phyloP scores from a whole-genome alignment of 257 asterid species.

The Salvia miltiorrhiza region DNA sequence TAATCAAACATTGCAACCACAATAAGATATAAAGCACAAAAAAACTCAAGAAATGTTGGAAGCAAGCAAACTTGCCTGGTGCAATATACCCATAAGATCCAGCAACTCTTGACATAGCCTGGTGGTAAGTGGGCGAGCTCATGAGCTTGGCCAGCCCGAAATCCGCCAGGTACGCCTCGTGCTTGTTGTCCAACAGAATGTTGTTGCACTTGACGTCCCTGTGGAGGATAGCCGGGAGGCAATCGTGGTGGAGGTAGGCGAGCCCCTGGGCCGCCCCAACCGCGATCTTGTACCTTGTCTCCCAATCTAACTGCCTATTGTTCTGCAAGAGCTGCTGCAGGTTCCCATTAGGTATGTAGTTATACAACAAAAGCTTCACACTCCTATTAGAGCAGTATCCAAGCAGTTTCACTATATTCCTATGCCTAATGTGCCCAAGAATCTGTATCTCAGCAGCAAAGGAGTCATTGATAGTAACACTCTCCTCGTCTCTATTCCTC shows the following conservation, averaged over 20 bases:
- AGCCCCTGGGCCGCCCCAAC: conserved; percentile 95
- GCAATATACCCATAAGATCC: conserved; percentile 96
- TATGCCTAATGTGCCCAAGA: conserved; percentile 91
- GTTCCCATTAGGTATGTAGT: conserved; percentile 79
- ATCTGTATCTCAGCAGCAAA: conserved; percentile 93
- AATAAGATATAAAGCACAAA: background rate
- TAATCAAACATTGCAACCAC: background rate
- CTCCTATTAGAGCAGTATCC: conserved; percentile 88
- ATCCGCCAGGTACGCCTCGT: conserved; percentile 86
- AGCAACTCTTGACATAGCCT: conserved; percentile 82
- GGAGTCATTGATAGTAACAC: conserved; percentile 49
- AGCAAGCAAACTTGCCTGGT: conserved; percentile 67
- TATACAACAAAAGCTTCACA: conserved; percentile 81
- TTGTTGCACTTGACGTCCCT: conserved; percentile 94
- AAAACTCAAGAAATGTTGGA: background rate
- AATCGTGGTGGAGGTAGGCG: conserved; percentile 89
- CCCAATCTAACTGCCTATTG: conserved; percentile 86
- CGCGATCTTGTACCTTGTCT: conserved; percentile 80
- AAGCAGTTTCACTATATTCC: conserved; percentile 78
- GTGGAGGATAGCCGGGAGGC: conserved; percentile 82
- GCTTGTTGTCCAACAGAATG: conserved; percentile 78
- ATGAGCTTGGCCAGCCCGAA: conserved; percentile 94
- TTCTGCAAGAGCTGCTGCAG: conserved; percentile 74
- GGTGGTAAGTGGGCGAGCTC: conserved; percentile 85
- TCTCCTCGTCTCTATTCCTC: conserved; percentile 55